These are phyloP conservation scores for Juglanconis sp. DNA, from an alignment of 2,329 filamentous ascomycete species.

Conservation along the genomic window DNA sequence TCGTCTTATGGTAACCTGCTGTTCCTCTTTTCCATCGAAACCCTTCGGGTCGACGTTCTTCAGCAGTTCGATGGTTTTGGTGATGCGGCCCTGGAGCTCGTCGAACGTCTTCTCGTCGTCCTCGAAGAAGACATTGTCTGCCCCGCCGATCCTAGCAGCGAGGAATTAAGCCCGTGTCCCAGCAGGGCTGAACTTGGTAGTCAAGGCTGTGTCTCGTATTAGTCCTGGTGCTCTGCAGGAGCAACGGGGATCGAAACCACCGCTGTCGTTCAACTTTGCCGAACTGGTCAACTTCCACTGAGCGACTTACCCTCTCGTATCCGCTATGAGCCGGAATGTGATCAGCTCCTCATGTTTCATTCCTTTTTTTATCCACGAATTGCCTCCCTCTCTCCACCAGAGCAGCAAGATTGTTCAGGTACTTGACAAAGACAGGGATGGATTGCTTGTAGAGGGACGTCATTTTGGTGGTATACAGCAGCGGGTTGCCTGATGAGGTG, in stretches of 20 bases:
- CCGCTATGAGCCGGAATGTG: conserved; percentile 19
- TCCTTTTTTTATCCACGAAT: conserved; percentile 10
- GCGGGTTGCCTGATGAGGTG: neutral
- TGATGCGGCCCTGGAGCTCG: conserved; percentile 45
- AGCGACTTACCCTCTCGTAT: conserved; percentile 21
- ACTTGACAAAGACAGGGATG: conserved; percentile 11
- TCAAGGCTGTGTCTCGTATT: conserved; percentile 11
- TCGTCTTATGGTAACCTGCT: conserved; percentile 34
- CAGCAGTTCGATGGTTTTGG: conserved; percentile 43
- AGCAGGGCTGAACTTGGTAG: conserved; percentile 23
- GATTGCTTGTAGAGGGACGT: conserved; percentile 11
- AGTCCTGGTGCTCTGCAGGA: neutral
- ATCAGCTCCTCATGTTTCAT: conserved; percentile 21
- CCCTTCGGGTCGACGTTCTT: conserved; percentile 37
- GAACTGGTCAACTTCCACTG: neutral
- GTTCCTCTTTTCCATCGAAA: conserved; percentile 40
- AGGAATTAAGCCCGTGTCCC: conserved; percentile 22
- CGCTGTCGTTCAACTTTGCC: neutral
- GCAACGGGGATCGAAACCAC: neutral
- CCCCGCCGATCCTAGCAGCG: conserved; percentile 16
- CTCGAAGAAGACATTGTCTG: conserved; percentile 13
- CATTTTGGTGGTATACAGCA: neutral
- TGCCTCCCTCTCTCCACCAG: conserved; percentile 2
- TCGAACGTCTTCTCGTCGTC: conserved; percentile 38
- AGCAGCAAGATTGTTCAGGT: conserved; percentile 4